Evolutionary conservation across 495 filamentous ascomycete species (phyloP).

Genomic region (Aspergillus heteromorphus): DNA sequence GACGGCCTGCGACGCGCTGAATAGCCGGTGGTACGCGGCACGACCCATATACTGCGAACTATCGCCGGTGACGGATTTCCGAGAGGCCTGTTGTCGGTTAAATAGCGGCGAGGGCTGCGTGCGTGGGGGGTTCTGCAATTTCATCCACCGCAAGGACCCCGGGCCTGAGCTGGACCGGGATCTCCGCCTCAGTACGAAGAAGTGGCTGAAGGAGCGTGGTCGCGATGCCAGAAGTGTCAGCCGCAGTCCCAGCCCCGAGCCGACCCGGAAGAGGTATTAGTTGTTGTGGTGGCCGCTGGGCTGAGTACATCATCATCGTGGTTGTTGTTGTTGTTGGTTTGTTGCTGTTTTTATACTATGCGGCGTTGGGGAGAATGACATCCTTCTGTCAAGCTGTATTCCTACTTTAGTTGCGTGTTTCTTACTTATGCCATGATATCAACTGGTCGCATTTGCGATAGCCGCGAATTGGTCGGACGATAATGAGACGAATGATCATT

Average conservation of each 20-base stretch:
- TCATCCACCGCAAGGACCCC: conserved; percentile 96
- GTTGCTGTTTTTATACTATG: conserved; percentile 8
- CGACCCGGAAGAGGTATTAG: conserved; percentile 63
- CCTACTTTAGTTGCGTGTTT: conserved; percentile 8
- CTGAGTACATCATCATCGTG: no score
- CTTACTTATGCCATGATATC: conserved; percentile 16
- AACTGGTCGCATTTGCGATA: conserved; percentile 11
- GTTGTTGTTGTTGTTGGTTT: not conserved
- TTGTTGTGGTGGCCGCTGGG: no score
- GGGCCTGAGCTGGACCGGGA: conserved; percentile 82
- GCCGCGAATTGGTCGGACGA: not conserved
- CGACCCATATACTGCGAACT: conserved; percentile 98
- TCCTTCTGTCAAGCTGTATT: conserved; percentile 15
- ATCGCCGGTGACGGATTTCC: conserved; percentile 94
- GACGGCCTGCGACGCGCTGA: conserved; percentile 86
- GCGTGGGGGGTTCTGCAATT: conserved; percentile 96
- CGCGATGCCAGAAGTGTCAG: conserved; percentile 77
- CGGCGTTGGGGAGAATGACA: conserved; percentile 28
- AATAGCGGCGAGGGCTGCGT: conserved; percentile 96
- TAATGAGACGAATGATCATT: no score
- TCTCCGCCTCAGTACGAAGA: conserved; percentile 81
- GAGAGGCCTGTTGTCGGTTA: conserved; percentile 93
- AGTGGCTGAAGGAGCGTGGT: conserved; percentile 86
- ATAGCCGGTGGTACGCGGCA: conserved; percentile 93
- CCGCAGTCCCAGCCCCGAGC: conserved; percentile 71